phyloP scores from a whole-genome alignment of 2,329 filamentous ascomycete genomes.

The Trichoderma hamatum region DNA sequence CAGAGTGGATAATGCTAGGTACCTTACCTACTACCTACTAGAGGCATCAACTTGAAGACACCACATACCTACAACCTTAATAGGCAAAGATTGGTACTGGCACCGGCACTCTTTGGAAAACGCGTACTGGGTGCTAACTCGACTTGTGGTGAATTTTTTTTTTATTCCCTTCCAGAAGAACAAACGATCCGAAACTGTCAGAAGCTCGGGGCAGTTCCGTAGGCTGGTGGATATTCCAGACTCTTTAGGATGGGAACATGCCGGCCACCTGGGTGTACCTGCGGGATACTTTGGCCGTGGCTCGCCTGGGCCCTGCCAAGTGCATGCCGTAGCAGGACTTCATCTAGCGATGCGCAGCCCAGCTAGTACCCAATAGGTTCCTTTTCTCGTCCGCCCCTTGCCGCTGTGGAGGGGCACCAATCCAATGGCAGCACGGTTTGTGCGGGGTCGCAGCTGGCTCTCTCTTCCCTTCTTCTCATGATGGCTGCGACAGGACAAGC shows the following conservation, averaged over 20 bases:
- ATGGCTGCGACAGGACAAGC: neutral
- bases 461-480: neutral
- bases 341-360: neutral
- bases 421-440: constrained; percentile 2
- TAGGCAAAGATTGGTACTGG: no score
- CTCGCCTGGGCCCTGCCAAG: neutral
- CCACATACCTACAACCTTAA: no score
- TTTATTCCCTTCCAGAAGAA: neutral
- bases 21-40: no score
- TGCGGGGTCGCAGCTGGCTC: constrained; percentile 12
- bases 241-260: neutral
- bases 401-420: constrained; percentile 16
- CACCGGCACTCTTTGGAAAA: neutral
- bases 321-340: neutral
- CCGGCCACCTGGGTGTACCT: neutral
- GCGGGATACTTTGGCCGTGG: constrained; percentile 1
- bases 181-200: neutral
- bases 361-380: constrained; percentile 4
- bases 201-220: neutral
- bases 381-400: constrained; percentile 11
- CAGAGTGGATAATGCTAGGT: neutral
- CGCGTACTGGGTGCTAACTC: no score
- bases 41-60: no score
- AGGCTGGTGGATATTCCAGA: constrained; percentile 4
- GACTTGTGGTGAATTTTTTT: neutral